Conservation (phyloP, 2,329 filamentous ascomycete genomes). For the Cercospora zeae-maydis region DNA sequence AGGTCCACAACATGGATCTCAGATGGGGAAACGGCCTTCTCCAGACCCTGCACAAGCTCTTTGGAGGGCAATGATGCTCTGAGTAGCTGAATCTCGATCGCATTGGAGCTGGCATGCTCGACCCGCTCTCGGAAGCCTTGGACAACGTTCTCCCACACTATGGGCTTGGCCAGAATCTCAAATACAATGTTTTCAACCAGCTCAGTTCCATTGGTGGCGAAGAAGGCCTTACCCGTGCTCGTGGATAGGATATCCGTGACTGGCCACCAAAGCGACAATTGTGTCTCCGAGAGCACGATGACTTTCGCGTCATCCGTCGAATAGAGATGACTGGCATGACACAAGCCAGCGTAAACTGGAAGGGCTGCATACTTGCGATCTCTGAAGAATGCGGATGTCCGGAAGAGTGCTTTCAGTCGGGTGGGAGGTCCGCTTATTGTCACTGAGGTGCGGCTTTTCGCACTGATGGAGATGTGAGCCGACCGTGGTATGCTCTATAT, state of each 20-base stretch:
- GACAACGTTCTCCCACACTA: constrained; percentile 31
- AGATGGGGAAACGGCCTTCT: constrained; percentile 7
- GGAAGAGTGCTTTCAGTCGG: constrained; percentile 29
- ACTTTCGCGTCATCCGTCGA: not conserved
- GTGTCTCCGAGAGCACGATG: not conserved
- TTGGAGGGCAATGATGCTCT: constrained; percentile 26
- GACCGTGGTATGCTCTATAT: not conserved
- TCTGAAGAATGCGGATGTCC: constrained; percentile 27
- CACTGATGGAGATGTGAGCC: constrained; percentile 32
- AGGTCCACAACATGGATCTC: constrained; percentile 2
- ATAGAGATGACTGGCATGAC: constrained; percentile 34
- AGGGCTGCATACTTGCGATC: constrained; percentile 25
- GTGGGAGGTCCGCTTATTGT: constrained; percentile 36
- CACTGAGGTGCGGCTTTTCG: constrained; percentile 29
- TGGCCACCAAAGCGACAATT: constrained; percentile 6
- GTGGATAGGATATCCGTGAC: constrained; percentile 36
- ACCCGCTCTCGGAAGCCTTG: constrained; percentile 22
- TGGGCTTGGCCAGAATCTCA: constrained; percentile 29
- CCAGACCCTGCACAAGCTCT: constrained; percentile 22
- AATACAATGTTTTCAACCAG: constrained; percentile 22
- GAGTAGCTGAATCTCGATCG: constrained; percentile 19
- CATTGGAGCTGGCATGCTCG: not conserved
- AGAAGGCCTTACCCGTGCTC: constrained; percentile 33
- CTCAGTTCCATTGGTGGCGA: constrained; percentile 25
- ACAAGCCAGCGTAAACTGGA: constrained; percentile 31